Base-by-base conservation (phyloP, 2,329 filamentous ascomycete genomes). In the Fusarium metavorans region DNA sequence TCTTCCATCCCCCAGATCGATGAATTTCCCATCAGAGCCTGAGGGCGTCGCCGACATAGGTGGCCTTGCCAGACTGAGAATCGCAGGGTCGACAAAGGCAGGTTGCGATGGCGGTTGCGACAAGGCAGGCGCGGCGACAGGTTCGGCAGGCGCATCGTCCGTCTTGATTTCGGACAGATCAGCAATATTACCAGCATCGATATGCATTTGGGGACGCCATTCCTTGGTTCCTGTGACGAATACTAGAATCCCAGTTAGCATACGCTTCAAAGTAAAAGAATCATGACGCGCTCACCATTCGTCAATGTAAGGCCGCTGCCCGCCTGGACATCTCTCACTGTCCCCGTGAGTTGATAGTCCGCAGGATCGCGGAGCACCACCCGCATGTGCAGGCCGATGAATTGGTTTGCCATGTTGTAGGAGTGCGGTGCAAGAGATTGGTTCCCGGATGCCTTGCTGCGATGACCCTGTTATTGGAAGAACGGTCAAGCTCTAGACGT, bases 81-180 rank as follows among this genome's bases (percentile, higher is more conserved):
- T 97, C 5, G 94, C 94, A 13, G 94, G 94, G 77, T 97, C 94
- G n/a, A 92, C 88, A 78, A 97, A 95, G 0, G 86, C 78, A 34
- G 84, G 76, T 72, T 84, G 81, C 62, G 76, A 68, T 52, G 78
- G 75, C 41, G 78, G 81, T 61, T 78, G 72, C n/a, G 79, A 67
- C 25, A 81, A 66, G 6, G 74, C 63, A 18, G 81, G 74, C 16
- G 80, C 77, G 25, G 80, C 67, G 48, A 76, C 63, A 66, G 78
- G 64, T 72, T 76, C 76, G 65, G 73, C 66, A 32, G 75, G 77
- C 30, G 77, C 67, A 16, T 77, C 71, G 23, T 82, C 79, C 6
- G 74, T 63, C 32, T 81, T 80, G 63, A 85, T 79, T 73, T 88
- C 84, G 41, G 82, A 81, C 13, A 88, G 79, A 71, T 88, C 86